phyloP scores from a whole-genome alignment of 371 early-diverging fungal species.

The Mortierella polycephala region DNA sequence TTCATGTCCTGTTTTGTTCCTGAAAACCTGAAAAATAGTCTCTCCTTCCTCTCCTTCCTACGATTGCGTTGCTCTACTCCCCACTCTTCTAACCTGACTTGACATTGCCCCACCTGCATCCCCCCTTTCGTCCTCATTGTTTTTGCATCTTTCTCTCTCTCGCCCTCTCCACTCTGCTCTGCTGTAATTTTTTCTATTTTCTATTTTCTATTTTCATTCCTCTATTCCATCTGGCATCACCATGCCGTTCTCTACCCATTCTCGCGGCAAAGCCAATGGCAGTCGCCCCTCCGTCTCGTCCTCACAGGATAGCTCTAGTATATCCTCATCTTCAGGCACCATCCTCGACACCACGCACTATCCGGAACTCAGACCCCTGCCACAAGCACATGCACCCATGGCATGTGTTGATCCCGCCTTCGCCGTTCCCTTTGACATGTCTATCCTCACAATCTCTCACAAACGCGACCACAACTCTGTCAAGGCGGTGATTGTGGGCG shows the following conservation, averaged over 20 bases:
- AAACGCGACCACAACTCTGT: slow-evolving; percentile 19
- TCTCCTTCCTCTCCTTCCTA: too few species aligned
- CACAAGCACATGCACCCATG: slow-evolving; percentile 30
- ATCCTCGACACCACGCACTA: slow-evolving; percentile 3
- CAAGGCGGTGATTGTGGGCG: slow-evolving; percentile 51
- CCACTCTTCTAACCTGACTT: too few species aligned
- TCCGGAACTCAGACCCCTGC: slow-evolving; percentile 35
- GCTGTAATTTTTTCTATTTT: too few species aligned
- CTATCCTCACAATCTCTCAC: slow-evolving; percentile 52
- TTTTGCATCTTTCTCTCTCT: too few species aligned
- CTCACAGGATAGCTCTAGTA: slow-evolving; percentile 15
- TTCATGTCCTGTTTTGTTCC: too few species aligned
- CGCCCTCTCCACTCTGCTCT: too few species aligned
- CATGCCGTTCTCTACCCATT: background rate
- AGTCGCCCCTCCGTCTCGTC: slow-evolving; percentile 17
- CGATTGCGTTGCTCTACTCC: too few species aligned
- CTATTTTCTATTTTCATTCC: too few species aligned
- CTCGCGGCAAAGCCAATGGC: slow-evolving; percentile 1
- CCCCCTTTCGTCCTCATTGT: too few species aligned
- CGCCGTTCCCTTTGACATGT: slow-evolving; percentile 48
- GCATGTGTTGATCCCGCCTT: slow-evolving; percentile 24
- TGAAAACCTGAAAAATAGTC: too few species aligned
- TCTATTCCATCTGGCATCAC: too few species aligned
- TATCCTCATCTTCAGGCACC: slow-evolving; percentile 14
- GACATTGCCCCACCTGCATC: too few species aligned